Base-by-base conservation (phyloP, 164 flowering plant species). In the Aristolochia contorta region DNA sequence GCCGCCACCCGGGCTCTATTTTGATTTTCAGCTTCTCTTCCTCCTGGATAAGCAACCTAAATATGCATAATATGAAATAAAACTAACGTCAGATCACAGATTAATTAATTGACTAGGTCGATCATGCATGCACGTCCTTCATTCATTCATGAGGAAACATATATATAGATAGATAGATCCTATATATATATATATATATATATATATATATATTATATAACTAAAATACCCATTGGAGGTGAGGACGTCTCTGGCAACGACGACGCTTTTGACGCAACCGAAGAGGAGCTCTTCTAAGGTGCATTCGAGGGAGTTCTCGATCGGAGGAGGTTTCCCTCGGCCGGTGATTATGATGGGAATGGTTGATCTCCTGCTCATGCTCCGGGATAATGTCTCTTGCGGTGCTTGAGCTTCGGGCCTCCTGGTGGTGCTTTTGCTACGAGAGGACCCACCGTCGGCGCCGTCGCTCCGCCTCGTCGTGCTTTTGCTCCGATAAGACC, bases 1-100 rank as follows among this genome's bases (percentile, higher is more conserved):
- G 77, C 69, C 56, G 80, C 97, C 96, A 87, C 71, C 97, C 97
- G 6, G 93, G 85, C 70, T 84, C 81, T 48, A 91, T 77, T 24
- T 78, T 77, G 66, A 91, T 86, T 37, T 59, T 70, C 16, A 88
- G 52, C 37, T 65, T 58, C 67, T 88, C 90, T 43, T 81, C 87
- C 65, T 84, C 84, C 72, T 78, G 74, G 20, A 74, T 71, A 19
- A 78, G 72, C 51, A 69, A 41, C 76, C 91, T 83, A 67, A n/a
- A n/a, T n/a, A n/a, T n/a, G n/a, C n/a, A n/a, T n/a, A n/a, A n/a
- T n/a, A n/a, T n/a, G n/a, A n/a, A n/a, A n/a, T n/a, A n/a, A n/a
- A n/a, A n/a, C n/a, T n/a, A n/a, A n/a, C n/a, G n/a, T n/a, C n/a
- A n/a, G n/a, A n/a, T n/a, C n/a, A n/a, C n/a, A n/a, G n/a, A n/a